Evolutionary conservation across 108 stramenopile species (phyloP), one percentile per base, ranked within the genome.

Genomic region (Aurantiochytrium sp.): DNA sequence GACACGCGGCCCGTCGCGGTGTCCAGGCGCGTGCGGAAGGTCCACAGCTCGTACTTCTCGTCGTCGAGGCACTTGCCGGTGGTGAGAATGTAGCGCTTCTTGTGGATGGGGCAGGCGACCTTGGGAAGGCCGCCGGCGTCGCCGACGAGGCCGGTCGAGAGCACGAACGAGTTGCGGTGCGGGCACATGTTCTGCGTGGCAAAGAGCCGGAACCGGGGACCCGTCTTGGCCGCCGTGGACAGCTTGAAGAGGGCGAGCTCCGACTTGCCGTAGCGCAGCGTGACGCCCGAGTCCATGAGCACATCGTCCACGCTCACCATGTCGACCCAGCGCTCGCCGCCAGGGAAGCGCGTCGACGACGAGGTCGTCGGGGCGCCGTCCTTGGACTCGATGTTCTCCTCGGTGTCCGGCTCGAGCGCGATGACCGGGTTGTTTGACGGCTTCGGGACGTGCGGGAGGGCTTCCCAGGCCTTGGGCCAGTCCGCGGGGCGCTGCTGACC

Each of bases 61-160:
- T 95, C 96, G 37, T 89, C 92, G 27, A 95, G 91, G 87, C 95
- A 87, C 31, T 91, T 90, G 24, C 94, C 95, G 87, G 93, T 95
- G 22, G 93, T 89, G 54, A 97, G 93, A 54, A 69, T 89, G 89
- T 96, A 97, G 68, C 92, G 91, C 87, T 97, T 97, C 95, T 97
- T 97, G 94, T 97, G 96, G 53, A 97, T 87, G 3, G 96, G 96
- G 87, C 96, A 97, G 59, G 96, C 96, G 45, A 97, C 96, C 93
- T 97, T 96, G 41, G 96, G 91, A 36, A 88, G 87, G 27, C 94
- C 95, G 27, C 89, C 93, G 68, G 55, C 89, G 88, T 94, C 95
- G 22, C 96, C 96, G 34, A 96, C 93, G 55, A 97, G 94, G 55
- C 96, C 96, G 87, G 96, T 95, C 21, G 96, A 96, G 34, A 97